Percentiles rank a stretch among this genome's conserved stretches.
Conservation (phyloP, 2,329 filamentous ascomycete species). For the Nemania sp. region DNA sequence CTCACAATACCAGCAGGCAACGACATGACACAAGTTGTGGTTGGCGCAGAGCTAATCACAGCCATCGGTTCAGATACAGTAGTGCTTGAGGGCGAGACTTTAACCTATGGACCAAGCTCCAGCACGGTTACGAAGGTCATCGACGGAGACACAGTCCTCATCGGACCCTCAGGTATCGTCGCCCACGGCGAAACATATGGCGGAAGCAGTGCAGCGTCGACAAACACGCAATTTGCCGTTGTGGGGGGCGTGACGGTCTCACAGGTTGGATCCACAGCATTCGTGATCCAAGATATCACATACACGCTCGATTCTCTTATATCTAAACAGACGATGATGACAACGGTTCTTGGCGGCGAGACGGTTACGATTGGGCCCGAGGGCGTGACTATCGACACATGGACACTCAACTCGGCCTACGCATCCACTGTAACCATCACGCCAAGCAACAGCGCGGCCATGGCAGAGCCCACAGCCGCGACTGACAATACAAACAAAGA, state of each 20-base stretch:
- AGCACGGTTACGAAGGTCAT: constrained; percentile 45
- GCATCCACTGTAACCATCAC: constrained; percentile 49
- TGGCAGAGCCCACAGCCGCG: constrained; percentile 27
- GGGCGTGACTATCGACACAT: constrained; percentile 52
- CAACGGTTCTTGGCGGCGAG: constrained; percentile 52
- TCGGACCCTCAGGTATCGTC: constrained; percentile 51
- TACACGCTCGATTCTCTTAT: constrained; percentile 51
- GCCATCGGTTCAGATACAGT: constrained; percentile 47
- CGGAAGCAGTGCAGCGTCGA: constrained; percentile 42
- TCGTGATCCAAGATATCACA: constrained; percentile 54
- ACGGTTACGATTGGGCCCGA: constrained; percentile 54
- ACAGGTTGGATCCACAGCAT: constrained; percentile 50
- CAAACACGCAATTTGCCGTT: constrained; percentile 49
- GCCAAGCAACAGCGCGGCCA: constrained; percentile 31
- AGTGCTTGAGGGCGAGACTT: constrained; percentile 47
- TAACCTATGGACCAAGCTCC: constrained; percentile 49
- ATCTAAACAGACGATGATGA: constrained; percentile 46
- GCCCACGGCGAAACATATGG: constrained; percentile 49
- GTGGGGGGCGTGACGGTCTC: constrained; percentile 58
- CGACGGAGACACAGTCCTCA: constrained; percentile 54
- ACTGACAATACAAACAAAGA: constrained; percentile 12
- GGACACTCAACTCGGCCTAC: constrained; percentile 52
- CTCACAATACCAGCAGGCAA: constrained; percentile 43
- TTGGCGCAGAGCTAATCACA: constrained; percentile 53
- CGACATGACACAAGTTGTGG: constrained; percentile 48